Evolutionary conservation across 2,329 filamentous ascomycete species (phyloP), one percentile per base, ranked within the genome.

Genomic region (Gliomastix tumulicola): DNA sequence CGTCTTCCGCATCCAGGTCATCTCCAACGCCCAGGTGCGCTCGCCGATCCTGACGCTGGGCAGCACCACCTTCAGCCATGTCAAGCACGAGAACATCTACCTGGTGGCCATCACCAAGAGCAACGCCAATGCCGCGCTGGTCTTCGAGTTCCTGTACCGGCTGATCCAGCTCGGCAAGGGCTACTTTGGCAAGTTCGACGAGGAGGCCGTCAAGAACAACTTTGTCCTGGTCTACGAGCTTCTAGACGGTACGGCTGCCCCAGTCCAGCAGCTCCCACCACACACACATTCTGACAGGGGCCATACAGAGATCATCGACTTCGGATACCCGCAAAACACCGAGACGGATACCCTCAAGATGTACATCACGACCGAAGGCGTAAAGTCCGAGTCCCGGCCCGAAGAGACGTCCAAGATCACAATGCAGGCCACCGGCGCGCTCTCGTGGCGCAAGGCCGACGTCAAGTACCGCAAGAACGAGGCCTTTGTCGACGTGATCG

Each of bases 381-480:
- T 98, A 65, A 96, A 96, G 63, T 94, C 88, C 21, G 88, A 88
- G 59, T 71, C 80, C 48, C 81, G 76, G 47, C 83, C 81, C 65
- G 87, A 95, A 57, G 90, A 98, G 60, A 96, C 90, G 35, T 90
- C 88, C 48, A 92, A 90, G 60, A 98, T 98, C 62, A 98, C 92
- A 19, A 96, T 97, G 89, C 92, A 98, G 68, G 94, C 92, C 11
- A 98, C 92, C 0, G 92, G 94, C 28, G 92, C 92, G 6, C 74
- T 96, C 30, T 97, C 92, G 32, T 98, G 94, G 92, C 80, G 94
- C 50, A 86, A 94, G 55, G 86, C 90, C 41, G 90, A 97, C 60
- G 92, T 98, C 63, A 95, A 95, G 58, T 98, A 98, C 67, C 85
- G 92, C 60, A 98, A 98, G 68, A 98, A 98, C 66, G 92, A 98